Percentiles rank a stretch among this genome's conserved stretches.
Evolutionary conservation across 1,284 basidiomycete species (phyloP).

Genomic region (Irpex sp.): DNA sequence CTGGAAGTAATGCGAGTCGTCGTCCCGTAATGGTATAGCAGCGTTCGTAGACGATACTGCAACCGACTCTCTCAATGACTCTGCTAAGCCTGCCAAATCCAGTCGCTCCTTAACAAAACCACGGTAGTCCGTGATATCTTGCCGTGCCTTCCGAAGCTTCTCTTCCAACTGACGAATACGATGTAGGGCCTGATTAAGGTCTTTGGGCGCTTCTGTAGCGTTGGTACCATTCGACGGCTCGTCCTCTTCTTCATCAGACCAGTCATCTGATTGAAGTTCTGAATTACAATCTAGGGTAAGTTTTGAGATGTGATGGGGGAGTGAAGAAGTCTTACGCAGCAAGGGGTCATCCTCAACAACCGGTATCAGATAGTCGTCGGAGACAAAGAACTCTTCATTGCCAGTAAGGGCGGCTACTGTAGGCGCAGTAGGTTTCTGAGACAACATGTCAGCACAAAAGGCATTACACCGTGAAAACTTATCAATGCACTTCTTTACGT

Average conservation of each 20-base stretch:
- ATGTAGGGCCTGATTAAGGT: conserved; percentile 34
- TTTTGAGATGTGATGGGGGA: background rate
- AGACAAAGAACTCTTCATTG: conserved; percentile 59
- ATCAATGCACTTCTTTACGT: conserved; percentile 55
- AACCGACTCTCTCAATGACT: conserved; percentile 37
- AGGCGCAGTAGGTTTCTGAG: conserved; percentile 48
- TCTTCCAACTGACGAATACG: conserved; percentile 51
- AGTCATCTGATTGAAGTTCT: conserved; percentile 66
- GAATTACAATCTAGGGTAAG: background rate
- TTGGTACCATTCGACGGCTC: conserved; percentile 24
- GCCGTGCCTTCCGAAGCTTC: conserved; percentile 48
- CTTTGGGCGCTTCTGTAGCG: conserved; percentile 19
- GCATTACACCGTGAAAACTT: background rate
- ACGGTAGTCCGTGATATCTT: conserved; percentile 59
- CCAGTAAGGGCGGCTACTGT: conserved; percentile 48
- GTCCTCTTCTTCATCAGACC: conserved; percentile 67
- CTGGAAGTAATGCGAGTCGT: conserved; percentile 94
- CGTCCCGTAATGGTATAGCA: conserved; percentile 48
- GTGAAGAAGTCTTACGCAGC: conserved; percentile 55
- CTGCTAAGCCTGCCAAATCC: conserved; percentile 40
- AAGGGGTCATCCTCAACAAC: conserved; percentile 81
- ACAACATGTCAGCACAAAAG: background rate
- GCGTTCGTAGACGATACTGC: conserved; percentile 25
- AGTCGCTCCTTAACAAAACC: conserved; percentile 48
- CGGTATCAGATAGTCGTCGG: conserved; percentile 79